Evolutionary conservation across 2,329 filamentous ascomycete species (phyloP).

Genomic region (Chrysoporthe puriensis): DNA sequence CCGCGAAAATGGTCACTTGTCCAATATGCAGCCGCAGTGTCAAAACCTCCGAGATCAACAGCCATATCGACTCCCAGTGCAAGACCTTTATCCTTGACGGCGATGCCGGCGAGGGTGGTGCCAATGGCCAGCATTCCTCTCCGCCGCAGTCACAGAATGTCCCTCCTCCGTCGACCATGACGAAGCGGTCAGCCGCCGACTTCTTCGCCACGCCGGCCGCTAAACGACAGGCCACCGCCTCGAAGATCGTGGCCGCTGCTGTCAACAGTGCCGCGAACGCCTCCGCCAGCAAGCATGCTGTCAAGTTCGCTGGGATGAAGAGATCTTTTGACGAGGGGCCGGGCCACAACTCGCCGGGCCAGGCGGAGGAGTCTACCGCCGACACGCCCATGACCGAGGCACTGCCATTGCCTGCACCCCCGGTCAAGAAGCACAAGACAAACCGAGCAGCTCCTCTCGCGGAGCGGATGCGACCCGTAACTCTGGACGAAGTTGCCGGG

Average conservation of each 20-base stretch:
- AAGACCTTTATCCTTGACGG: conserved; percentile 65
- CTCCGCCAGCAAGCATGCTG: conserved; percentile 3
- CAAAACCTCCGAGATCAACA: conserved; percentile 77
- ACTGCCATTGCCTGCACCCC: conserved; percentile 38
- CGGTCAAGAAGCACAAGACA: conserved; percentile 68
- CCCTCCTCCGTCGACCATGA: conserved; percentile 42
- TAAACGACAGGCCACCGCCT: conserved; percentile 53
- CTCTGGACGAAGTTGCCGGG: conserved; percentile 83
- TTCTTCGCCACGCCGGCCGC: conserved; percentile 66
- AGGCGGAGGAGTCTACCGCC: conserved; percentile 29
- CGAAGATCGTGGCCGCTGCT: conserved; percentile 39
- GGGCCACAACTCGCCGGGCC: conserved; percentile 37
- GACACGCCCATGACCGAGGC: conserved; percentile 35
- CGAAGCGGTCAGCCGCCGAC: conserved; percentile 58
- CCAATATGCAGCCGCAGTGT: conserved; percentile 80
- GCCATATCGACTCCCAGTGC: conserved; percentile 87
- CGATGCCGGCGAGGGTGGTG: conserved; percentile 40
- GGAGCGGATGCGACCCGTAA: conserved; percentile 88
- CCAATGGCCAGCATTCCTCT: conserved; percentile 22
- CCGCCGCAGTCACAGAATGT: conserved; percentile 25
- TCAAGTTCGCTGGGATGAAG: conserved; percentile 45
- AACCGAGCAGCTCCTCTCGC: conserved; percentile 80
- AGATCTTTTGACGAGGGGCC: conserved; percentile 59
- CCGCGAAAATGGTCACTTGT: conserved; percentile 64
- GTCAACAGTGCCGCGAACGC: conserved; percentile 37